Base-by-base conservation (phyloP, 768 basidiomycete genomes). In the Macrolepiota dolichaula region DNA sequence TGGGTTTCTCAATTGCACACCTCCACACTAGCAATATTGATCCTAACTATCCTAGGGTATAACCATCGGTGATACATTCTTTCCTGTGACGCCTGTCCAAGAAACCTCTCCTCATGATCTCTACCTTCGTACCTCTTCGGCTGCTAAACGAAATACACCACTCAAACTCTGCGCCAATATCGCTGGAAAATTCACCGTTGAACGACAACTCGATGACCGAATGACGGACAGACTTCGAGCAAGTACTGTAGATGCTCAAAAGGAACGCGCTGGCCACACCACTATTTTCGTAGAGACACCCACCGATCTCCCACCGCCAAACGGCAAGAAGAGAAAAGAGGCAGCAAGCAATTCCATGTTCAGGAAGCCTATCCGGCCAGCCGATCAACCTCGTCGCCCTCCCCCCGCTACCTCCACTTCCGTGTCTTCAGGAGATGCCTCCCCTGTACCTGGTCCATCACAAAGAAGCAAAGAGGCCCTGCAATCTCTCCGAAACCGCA, bases 141-240 rank as follows among this genome's bases (percentile, higher is more conserved):
- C 81, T 7, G 74, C 80, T 24, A 87, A 85, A 70, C 84, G 81
- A 52, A 82, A 77, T 64, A 82, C 84, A 0, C 85, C 88, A 1
- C 81, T 92, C 65, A 91, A 89, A 70, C 82, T 89, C 19, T 83
- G 87, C 65, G 91, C 88, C 63, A 86, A 85, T 65, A 83, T 93
- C 47, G 77, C 83, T n/a, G 89, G 89, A 38, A 91, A 87, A 71
- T 83, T 89, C 69, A 78, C 75, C 37, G 84, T 92, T 55, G 85
- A 86, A 53, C 83, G 83, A 52, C 80, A 89, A 66, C 79, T 90
- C 37, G 81, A 75, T 6, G 65, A 77, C 66, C 59, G 77, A 66
- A 71, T 82, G 67, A 70, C 80, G 47, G 76, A 75, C 61, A 77
- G 73, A 63, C 69, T 83, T 61, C 75, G 78, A 73, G 71, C 84